Conservation (phyloP, 805 yeast genomes). For the Suhomyces sp. region DNA sequence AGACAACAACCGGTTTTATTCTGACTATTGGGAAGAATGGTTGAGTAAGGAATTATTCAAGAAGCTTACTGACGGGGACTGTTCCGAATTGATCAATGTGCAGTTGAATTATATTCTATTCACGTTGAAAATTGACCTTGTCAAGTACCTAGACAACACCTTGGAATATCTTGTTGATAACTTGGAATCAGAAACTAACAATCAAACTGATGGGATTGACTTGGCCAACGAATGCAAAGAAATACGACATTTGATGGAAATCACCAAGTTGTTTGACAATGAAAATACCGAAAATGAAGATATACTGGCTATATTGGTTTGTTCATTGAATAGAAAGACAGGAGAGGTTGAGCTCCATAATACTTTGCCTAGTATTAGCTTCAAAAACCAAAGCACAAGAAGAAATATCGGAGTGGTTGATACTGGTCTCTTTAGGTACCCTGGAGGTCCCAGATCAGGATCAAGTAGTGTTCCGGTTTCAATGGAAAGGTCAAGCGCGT, state of each 20-base stretch:
- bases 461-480: background rate
- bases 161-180: background rate
- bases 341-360: conserved; percentile 34
- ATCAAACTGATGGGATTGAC: background rate
- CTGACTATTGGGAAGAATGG: conserved; percentile 28
- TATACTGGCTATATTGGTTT: conserved; percentile 21
- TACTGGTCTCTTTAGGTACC: conserved; percentile 2
- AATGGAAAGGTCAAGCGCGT: background rate
- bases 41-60: conserved; percentile 24
- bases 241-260: background rate
- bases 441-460: background rate
- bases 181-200: background rate
- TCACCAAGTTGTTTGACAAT: conserved; percentile 3
- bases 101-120: conserved; percentile 38
- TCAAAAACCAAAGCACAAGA: conserved; percentile 10
- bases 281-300: conserved; percentile 5
- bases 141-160: conserved; percentile 19
- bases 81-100: conserved; percentile 29
- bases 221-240: conserved; percentile 1
- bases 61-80: conserved; percentile 20
- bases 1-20: background rate
- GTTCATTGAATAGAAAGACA: conserved; percentile 36
- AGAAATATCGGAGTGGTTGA: conserved; percentile 4
- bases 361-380: conserved; percentile 26
- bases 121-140: conserved; percentile 29